phyloP scores from a whole-genome alignment of 352 stramenopile species.

The Blastocystis sp. region DNA sequence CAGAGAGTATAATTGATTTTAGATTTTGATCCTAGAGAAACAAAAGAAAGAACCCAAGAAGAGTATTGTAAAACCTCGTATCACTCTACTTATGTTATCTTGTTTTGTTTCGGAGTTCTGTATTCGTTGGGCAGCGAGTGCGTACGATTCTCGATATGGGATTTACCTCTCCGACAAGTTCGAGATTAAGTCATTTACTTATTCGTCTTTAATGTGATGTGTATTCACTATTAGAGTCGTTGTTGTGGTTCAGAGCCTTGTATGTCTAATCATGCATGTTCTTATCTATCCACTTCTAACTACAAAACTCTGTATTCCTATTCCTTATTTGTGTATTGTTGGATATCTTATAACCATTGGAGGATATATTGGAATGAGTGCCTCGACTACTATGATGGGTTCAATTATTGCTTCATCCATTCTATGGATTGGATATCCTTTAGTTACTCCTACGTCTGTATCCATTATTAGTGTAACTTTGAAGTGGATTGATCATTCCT shows the following conservation, averaged over 20 bases:
- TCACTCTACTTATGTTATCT: not conserved
- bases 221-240: not conserved
- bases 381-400: not conserved
- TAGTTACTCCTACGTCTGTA: not conserved
- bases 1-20: not conserved
- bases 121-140: constrained; percentile 22
- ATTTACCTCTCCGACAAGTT: constrained; percentile 23
- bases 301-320: not conserved
- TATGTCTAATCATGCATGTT: not conserved
- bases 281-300: not conserved
- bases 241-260: not conserved
- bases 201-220: not conserved
- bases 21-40: not conserved
- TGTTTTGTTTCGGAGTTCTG: constrained; percentile 57
- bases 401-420: not conserved
- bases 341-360: not conserved
- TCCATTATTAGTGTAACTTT: constrained; percentile 43
- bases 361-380: constrained; percentile 22
- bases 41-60: not conserved
- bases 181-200: not conserved
- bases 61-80: not conserved
- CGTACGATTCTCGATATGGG: constrained; percentile 43
- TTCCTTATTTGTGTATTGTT: not conserved
- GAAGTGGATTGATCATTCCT: not conserved
- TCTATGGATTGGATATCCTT: constrained; percentile 44